A percentile compares a stretch with the other conserved stretches of the same genome.
Evolutionary conservation across 2,329 filamentous ascomycete species (phyloP).

Genomic region (Paecilomyces fulvus): DNA sequence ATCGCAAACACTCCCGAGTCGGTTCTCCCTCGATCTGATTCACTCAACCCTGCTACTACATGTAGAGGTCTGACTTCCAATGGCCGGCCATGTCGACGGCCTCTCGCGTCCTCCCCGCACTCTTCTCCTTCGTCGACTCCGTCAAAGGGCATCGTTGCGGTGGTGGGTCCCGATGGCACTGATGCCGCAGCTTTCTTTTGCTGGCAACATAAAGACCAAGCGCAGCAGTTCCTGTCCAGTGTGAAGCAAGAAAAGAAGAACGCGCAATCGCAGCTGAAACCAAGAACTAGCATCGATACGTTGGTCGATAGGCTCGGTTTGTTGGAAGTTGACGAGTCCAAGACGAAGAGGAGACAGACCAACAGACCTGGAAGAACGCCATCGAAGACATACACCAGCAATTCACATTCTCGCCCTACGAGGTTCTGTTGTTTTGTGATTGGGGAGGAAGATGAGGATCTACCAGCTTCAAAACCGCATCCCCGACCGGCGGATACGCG

Average conservation of each 20-base stretch:
- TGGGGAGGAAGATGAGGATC: conserved; percentile 20
- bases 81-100: conserved; percentile 75
- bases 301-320: conserved; percentile 71
- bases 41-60: conserved; percentile 71
- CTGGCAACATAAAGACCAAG: conserved; percentile 93
- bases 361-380: conserved; percentile 7
- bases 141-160: conserved; percentile 14
- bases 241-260: not conserved
- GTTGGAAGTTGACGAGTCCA: conserved; percentile 49
- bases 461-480: conserved; percentile 14
- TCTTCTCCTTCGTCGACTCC: not conserved
- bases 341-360: conserved; percentile 9
- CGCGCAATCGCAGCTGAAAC: conserved; percentile 39
- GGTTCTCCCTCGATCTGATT: conserved; percentile 68
- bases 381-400: conserved; percentile 11
- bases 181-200: conserved; percentile 56
- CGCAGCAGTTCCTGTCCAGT: conserved; percentile 30
- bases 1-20: conserved; percentile 72
- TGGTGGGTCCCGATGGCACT: conserved; percentile 16
- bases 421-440: conserved; percentile 27
- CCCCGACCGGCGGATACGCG: conserved; percentile 8
- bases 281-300: conserved; percentile 76
- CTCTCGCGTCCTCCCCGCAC: conserved; percentile 46
- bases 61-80: conserved; percentile 78
- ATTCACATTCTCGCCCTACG: not conserved